Conservation (phyloP, 768 basidiomycete species). For the Boletus patriciae region DNA sequence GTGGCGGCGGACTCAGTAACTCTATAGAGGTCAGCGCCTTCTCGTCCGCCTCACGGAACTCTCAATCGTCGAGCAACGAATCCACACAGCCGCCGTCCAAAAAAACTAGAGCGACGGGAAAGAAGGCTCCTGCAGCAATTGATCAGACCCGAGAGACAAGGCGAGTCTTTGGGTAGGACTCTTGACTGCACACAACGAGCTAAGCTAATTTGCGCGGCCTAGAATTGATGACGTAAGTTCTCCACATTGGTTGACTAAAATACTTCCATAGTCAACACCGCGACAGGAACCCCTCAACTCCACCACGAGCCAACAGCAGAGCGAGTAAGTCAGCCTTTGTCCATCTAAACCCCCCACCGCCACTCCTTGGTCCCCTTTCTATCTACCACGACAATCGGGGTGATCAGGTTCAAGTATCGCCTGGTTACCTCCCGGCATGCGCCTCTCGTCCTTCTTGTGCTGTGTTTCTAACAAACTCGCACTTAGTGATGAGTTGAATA, state of each 20-base stretch:
- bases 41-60: neutral
- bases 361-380: constrained; percentile 12
- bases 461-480: constrained; percentile 57
- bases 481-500: constrained; percentile 49
- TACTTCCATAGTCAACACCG: constrained; percentile 13
- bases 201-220: neutral
- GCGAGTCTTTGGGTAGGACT: constrained; percentile 12
- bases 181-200: neutral
- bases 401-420: constrained; percentile 25
- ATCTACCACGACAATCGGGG: constrained; percentile 17
- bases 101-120: constrained; percentile 39
- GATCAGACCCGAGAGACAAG: constrained; percentile 20
- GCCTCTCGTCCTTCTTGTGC: constrained; percentile 59
- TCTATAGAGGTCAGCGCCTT: constrained; percentile 27
- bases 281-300: constrained; percentile 29
- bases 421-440: constrained; percentile 50
- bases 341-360: constrained; percentile 14
- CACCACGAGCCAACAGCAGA: constrained; percentile 23
- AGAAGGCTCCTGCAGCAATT: constrained; percentile 16
- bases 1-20: constrained; percentile 14
- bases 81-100: constrained; percentile 37
- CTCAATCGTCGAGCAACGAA: constrained; percentile 3
- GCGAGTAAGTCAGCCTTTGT: constrained; percentile 33
- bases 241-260: constrained; percentile 18
- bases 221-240: constrained; percentile 37